phyloP scores from a whole-genome alignment of 345 rosid species.

The Mercurialis annua region DNA sequence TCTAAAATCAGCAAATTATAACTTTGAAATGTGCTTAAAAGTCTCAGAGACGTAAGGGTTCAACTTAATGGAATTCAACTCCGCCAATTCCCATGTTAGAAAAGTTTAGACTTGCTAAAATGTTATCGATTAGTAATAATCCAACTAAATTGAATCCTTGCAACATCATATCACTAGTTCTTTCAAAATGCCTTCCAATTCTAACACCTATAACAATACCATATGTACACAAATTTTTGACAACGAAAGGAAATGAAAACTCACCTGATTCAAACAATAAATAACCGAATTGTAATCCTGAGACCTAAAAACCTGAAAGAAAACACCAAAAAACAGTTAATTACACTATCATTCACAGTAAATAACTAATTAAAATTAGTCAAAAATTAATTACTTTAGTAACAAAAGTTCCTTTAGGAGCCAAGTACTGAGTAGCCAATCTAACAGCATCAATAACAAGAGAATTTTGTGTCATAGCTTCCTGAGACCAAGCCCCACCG shows the following conservation, averaged over 20 bases:
- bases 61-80: no score
- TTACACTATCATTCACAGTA: background rate
- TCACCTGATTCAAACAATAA: conserved; percentile 76
- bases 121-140: no score
- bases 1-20: no score
- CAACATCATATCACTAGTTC: no score
- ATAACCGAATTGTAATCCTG: conserved; percentile 79
- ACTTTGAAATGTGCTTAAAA: no score
- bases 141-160: no score
- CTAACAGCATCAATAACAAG: conserved; percentile 82
- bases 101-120: no score
- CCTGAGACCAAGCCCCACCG: conserved; percentile 94
- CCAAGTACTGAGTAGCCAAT: conserved; percentile 76
- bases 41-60: no score
- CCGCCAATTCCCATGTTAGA: no score
- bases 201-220: no score
- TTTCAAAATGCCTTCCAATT: no score
- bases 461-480: conserved; percentile 85
- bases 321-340: background rate
- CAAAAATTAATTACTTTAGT: conserved; percentile 52
- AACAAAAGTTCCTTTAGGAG: conserved; percentile 69
- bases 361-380: background rate
- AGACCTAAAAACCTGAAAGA: conserved; percentile 78
- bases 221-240: no score
- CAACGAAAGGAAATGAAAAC: background rate